A percentile compares a stretch with the other conserved stretches of the same genome.
These are phyloP conservation scores for Gilbertella persicaria DNA, from an alignment of 371 early-diverging fungal genomes.

Conservation along the genomic window DNA sequence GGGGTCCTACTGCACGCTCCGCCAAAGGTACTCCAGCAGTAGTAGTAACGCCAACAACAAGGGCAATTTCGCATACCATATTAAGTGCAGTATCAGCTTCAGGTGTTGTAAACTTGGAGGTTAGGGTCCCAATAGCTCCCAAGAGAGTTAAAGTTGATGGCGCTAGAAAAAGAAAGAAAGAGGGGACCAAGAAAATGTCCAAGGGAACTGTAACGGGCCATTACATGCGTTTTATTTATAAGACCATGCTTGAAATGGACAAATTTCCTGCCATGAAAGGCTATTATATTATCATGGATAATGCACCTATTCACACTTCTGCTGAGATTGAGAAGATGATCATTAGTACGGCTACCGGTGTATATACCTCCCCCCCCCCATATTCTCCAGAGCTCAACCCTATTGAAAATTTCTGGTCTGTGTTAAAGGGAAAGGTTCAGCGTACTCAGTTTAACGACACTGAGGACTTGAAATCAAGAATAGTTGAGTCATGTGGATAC, in stretches of 20 bases:
- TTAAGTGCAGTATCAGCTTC: constrained; percentile 1
- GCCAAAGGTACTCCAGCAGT: constrained; percentile 3
- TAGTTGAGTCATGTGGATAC: constrained; percentile 2
- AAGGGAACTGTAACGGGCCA: constrained; percentile 7
- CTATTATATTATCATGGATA: constrained; percentile 12
- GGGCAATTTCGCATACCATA: constrained; percentile 2
- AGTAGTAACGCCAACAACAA: background rate
- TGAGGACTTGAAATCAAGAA: background rate
- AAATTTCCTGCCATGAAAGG: constrained; percentile 3
- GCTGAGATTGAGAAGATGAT: constrained; percentile 1
- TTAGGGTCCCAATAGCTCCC: background rate
- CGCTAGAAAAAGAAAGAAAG: constrained; percentile 6
- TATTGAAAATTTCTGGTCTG: constrained; percentile 5
- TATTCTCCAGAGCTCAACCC: constrained; percentile 14
- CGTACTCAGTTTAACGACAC: background rate
- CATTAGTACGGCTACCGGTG: constrained; percentile 2
- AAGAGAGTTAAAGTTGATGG: constrained; percentile 10
- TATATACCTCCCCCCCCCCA: constrained; percentile 10
- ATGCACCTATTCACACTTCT: constrained; percentile 14
- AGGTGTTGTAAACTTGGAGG: background rate
- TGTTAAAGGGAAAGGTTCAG: constrained; percentile 6
- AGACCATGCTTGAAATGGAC: constrained; percentile 4
- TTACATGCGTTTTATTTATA: background rate
- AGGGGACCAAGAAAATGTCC: background rate
- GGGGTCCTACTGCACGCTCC: background rate